phyloP scores from a whole-genome alignment of 352 stramenopile genomes.

The Blastocystis sp. region DNA sequence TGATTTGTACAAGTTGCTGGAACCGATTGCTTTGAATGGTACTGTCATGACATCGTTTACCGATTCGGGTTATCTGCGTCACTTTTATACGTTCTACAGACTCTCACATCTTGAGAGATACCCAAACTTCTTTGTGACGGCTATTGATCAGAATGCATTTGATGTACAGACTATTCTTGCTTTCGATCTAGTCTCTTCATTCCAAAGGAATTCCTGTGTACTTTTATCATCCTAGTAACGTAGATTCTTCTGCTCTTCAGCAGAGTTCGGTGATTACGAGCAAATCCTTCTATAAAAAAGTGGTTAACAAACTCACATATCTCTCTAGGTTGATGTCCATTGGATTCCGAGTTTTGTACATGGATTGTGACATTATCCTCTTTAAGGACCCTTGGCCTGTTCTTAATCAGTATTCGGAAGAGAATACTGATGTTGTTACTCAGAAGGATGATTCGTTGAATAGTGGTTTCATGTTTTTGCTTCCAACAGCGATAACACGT shows the following conservation, averaged over 20 bases:
- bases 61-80: conserved; percentile 20
- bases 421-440: conserved; percentile 9
- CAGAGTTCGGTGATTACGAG: neutral
- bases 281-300: conserved; percentile 19
- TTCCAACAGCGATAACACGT: neutral
- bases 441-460: conserved; percentile 36
- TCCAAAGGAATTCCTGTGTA: conserved; percentile 2
- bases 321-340: neutral
- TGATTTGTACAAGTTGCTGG: too few species aligned
- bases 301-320: conserved; percentile 30
- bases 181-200: neutral
- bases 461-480: conserved; percentile 51
- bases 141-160: neutral
- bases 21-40: conserved; percentile 2
- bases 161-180: neutral
- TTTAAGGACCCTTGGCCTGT: conserved; percentile 36
- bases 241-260: neutral
- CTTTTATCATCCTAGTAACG: neutral
- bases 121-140: conserved; percentile 52
- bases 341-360: conserved; percentile 21
- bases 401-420: neutral
- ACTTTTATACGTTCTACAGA: conserved; percentile 22
- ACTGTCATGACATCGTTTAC: conserved; percentile 40
- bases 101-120: conserved; percentile 45
- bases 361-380: conserved; percentile 54